phyloP scores from a whole-genome alignment of 2,329 filamentous ascomycete genomes.

The Alternaria novae-zelandiae region DNA sequence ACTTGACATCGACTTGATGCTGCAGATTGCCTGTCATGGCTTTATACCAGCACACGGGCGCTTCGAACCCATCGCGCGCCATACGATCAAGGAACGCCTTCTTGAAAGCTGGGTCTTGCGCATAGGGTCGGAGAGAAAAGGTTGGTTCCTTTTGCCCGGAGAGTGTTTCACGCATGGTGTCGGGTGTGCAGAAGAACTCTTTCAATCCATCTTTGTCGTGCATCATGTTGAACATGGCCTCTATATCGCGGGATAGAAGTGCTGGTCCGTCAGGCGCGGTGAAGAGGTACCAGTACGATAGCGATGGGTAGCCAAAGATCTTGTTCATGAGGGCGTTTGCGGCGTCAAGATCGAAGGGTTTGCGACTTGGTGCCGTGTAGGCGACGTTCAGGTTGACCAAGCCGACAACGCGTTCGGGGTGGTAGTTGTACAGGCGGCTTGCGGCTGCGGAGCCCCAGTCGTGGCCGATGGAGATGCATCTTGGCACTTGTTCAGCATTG shows the following conservation, averaged over 20 bases:
- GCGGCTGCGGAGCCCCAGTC: conserved; percentile 57
- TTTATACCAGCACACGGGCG: conserved; percentile 49
- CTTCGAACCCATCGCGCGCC: conserved; percentile 41
- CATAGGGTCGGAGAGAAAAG: conserved; percentile 41
- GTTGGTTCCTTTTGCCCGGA: conserved; percentile 4
- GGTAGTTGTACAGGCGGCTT: conserved; percentile 52
- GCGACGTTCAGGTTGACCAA: conserved; percentile 53
- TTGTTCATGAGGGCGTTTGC: conserved; percentile 42
- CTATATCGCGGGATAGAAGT: conserved; percentile 50
- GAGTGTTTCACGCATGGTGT: conserved; percentile 43
- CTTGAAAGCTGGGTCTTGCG: conserved; percentile 37
- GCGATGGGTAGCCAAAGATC: conserved; percentile 47
- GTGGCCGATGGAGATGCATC: conserved; percentile 55
- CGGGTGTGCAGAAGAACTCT: conserved; percentile 47
- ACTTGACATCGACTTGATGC: conserved; percentile 31
- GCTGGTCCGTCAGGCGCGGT: conserved; percentile 47
- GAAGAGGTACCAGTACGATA: conserved; percentile 58
- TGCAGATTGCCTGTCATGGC: conserved; percentile 33
- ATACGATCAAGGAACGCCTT: conserved; percentile 46
- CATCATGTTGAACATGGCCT: conserved; percentile 45
- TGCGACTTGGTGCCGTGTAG: conserved; percentile 47
- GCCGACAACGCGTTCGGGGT: conserved; percentile 51
- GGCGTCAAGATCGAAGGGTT: conserved; percentile 48
- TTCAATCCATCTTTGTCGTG: conserved; percentile 47
- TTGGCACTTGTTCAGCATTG: conserved; percentile 27